Conservation (phyloP, 106 monocot genomes). For the Acorus gramineus region DNA sequence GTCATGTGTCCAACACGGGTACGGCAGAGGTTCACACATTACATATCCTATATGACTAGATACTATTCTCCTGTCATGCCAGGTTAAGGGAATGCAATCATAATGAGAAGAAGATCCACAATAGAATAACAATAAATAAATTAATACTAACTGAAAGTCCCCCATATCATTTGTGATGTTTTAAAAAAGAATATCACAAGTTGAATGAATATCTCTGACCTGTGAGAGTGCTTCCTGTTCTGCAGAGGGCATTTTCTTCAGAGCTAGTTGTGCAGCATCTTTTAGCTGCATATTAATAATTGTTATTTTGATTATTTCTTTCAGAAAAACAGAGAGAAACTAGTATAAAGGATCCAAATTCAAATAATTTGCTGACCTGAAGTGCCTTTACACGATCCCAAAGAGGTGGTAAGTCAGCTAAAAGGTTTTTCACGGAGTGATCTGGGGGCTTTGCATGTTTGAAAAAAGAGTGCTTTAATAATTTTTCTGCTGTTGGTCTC, state of each 20-base stretch:
- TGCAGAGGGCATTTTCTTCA: constrained; percentile 88
- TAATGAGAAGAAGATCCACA: too few species aligned
- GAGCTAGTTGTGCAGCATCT: constrained; percentile 86
- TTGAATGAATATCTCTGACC: constrained; percentile 25
- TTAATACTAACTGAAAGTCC: too few species aligned
- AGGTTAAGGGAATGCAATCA: too few species aligned
- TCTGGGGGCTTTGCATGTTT: constrained; percentile 73
- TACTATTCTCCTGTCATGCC: too few species aligned
- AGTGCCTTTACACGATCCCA: constrained; percentile 95
- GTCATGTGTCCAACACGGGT: too few species aligned
- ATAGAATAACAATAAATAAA: too few species aligned
- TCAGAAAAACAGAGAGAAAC: neutral
- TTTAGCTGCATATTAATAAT: constrained; percentile 38
- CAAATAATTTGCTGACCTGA: constrained; percentile 41
- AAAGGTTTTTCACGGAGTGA: constrained; percentile 54
- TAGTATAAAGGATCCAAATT: neutral
- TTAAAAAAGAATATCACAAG: too few species aligned
- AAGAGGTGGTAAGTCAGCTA: constrained; percentile 69
- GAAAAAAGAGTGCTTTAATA: constrained; percentile 90
- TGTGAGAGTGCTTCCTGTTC: constrained; percentile 87
- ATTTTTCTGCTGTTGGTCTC: constrained; percentile 88
- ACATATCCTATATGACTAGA: too few species aligned
- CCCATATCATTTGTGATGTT: too few species aligned
- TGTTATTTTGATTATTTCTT: neutral
- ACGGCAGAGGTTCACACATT: too few species aligned